Evolutionary conservation across 129 eudicot species (phyloP).

Genomic region (Saposhnikovia divaricata): DNA sequence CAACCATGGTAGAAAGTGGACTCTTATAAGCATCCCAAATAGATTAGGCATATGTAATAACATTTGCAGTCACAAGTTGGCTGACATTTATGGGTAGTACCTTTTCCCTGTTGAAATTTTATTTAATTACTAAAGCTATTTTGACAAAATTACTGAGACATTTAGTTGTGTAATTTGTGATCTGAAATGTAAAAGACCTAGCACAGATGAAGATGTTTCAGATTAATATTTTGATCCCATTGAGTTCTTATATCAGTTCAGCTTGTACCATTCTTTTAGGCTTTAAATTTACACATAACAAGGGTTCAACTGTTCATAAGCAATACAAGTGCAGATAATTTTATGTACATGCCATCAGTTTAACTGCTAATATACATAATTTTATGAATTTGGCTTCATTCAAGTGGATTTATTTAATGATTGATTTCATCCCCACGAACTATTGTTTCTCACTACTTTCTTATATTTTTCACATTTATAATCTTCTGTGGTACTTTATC

Average conservation of each 20-base stretch:
- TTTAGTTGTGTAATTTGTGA: neutral
- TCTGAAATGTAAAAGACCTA: neutral
- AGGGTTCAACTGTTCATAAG: neutral
- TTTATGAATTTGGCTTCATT: neutral
- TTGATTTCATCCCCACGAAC: neutral
- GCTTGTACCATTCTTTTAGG: neutral
- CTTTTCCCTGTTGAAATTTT: neutral
- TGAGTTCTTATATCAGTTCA: neutral
- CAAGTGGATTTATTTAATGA: neutral
- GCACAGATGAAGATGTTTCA: neutral
- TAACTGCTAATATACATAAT: neutral
- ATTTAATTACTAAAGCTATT: neutral
- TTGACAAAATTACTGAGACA: neutral
- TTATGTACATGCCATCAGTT: neutral
- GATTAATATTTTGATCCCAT: neutral
- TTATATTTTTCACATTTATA: neutral
- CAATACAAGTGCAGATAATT: neutral
- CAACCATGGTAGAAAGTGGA: conserved; percentile 4
- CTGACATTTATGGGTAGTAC: neutral
- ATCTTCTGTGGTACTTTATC: neutral
- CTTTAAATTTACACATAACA: too few species aligned
- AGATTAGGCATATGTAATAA: conserved; percentile 5
- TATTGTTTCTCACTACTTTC: neutral
- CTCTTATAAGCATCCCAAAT: neutral
- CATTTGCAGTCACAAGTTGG: neutral